Evolutionary conservation across 305 asterid species (phyloP).

Genomic region (Stenogyne calaminthoides): DNA sequence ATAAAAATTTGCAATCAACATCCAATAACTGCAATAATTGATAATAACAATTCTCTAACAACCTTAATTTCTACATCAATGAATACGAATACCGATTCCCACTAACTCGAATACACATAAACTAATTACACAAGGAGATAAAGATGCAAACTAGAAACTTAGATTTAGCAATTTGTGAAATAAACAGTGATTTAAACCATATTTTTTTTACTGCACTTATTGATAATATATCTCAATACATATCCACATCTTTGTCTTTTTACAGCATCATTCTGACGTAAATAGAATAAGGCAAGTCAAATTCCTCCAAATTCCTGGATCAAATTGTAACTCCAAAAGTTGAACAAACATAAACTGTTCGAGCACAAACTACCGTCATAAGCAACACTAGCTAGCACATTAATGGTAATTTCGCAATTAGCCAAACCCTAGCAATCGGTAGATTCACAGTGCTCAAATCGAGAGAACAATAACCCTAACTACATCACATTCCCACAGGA

Average conservation of each 20-base stretch:
- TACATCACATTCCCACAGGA: conserved; percentile 20
- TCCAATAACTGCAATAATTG: background rate
- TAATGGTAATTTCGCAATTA: conserved; percentile 2
- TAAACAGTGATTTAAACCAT: conserved; percentile 1
- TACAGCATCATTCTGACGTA: conserved; percentile 1
- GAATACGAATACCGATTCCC: background rate
- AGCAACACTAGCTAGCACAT: conserved; percentile 27
- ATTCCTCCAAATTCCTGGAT: background rate
- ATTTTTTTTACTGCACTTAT: conserved; percentile 7
- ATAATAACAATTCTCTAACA: background rate
- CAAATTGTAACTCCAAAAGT: background rate
- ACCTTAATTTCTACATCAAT: background rate
- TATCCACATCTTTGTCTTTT: background rate
- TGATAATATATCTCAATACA: background rate
- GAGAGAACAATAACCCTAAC: conserved; percentile 16
- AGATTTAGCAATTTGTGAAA: background rate
- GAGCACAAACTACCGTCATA: conserved; percentile 13
- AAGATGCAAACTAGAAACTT: conserved; percentile 11
- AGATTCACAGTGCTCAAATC: background rate
- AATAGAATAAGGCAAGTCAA: conserved; percentile 13
- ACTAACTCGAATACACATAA: background rate
- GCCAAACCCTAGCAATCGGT: conserved; percentile 19
- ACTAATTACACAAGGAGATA: background rate
- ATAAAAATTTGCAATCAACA: conserved; percentile 5
- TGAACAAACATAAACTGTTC: conserved; percentile 11